Percentiles rank a stretch among this genome's conserved stretches.
phyloP scores from a whole-genome alignment of 2,329 filamentous ascomycete species.

The Coniochaeta sp. region DNA sequence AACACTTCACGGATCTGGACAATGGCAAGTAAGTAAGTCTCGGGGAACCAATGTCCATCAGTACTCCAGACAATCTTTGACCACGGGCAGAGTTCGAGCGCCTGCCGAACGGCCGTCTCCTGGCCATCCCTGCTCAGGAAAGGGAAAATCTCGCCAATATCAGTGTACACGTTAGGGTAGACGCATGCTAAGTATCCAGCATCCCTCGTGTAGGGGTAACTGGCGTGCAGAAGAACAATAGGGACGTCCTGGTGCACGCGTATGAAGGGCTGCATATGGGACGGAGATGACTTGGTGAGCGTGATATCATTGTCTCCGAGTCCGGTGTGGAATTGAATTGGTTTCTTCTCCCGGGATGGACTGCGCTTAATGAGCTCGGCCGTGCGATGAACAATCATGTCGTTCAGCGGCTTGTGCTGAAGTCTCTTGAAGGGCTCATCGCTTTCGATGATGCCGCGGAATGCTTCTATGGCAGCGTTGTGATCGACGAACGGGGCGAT shows the following conservation, averaged over 20 bases:
- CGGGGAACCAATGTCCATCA: constrained; percentile 71
- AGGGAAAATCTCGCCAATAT: constrained; percentile 78
- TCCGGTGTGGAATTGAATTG: constrained; percentile 77
- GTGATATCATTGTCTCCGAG: constrained; percentile 74
- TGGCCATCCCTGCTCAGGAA: constrained; percentile 71
- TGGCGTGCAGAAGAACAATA: constrained; percentile 71
- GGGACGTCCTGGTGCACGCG: constrained; percentile 60
- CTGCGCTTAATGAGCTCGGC: constrained; percentile 49
- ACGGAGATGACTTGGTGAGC: constrained; percentile 62
- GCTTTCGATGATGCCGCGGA: constrained; percentile 27
- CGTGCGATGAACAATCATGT: constrained; percentile 58
- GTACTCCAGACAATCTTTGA: constrained; percentile 75
- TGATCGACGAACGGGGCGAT: constrained; percentile 39
- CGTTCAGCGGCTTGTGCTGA: constrained; percentile 58
- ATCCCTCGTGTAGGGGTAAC: constrained; percentile 75
- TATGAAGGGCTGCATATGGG: constrained; percentile 68
- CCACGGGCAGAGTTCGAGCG: constrained; percentile 66
- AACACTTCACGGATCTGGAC: constrained; percentile 65
- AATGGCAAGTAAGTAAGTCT: constrained; percentile 68
- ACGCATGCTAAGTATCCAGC: constrained; percentile 70
- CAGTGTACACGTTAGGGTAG: constrained; percentile 74
- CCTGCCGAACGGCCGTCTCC: constrained; percentile 60
- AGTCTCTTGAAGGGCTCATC: constrained; percentile 40
- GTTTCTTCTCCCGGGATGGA: constrained; percentile 47
- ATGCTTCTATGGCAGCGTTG: constrained; percentile 29